Conservation (phyloP, 1,284 basidiomycete genomes). For the Neotropicomus parvogracilis region DNA sequence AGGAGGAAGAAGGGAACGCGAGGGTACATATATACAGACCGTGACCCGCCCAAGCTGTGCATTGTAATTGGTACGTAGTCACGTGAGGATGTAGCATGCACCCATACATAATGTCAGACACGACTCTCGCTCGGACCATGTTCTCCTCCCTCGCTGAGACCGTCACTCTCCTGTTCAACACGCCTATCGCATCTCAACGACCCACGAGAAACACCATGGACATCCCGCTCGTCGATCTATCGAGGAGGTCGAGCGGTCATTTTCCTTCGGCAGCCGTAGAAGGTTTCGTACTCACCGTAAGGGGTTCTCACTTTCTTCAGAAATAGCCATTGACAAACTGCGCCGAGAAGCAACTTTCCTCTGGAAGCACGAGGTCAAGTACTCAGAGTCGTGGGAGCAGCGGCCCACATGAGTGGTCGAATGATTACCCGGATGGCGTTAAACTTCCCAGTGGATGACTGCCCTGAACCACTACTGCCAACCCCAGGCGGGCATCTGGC, state of each 20-base stretch:
- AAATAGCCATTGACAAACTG: background rate
- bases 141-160: slow-evolving; percentile 19
- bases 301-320: background rate
- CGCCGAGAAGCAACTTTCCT: slow-evolving; percentile 7
- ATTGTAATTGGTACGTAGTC: slow-evolving; percentile 9
- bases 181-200: slow-evolving; percentile 16
- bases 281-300: slow-evolving; percentile 15
- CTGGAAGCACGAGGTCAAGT: slow-evolving; percentile 13
- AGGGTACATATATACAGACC: background rate
- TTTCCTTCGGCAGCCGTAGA: slow-evolving; percentile 2
- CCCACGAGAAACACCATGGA: background rate
- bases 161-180: slow-evolving; percentile 23
- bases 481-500: background rate
- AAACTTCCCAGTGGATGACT: background rate
- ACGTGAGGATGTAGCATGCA: slow-evolving; percentile 14
- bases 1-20: background rate
- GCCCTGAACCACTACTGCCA: too few relatives aligned
- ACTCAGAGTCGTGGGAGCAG: slow-evolving; percentile 14
- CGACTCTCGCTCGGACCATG: slow-evolving; percentile 12
- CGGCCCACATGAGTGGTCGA: background rate
- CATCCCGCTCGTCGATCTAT: slow-evolving; percentile 17
- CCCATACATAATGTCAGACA: too few relatives aligned
- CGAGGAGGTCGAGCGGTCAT: background rate
- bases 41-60: background rate
- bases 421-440: background rate